Conservation (phyloP, 257 asterid genomes). For the Penstemon barbatus region DNA sequence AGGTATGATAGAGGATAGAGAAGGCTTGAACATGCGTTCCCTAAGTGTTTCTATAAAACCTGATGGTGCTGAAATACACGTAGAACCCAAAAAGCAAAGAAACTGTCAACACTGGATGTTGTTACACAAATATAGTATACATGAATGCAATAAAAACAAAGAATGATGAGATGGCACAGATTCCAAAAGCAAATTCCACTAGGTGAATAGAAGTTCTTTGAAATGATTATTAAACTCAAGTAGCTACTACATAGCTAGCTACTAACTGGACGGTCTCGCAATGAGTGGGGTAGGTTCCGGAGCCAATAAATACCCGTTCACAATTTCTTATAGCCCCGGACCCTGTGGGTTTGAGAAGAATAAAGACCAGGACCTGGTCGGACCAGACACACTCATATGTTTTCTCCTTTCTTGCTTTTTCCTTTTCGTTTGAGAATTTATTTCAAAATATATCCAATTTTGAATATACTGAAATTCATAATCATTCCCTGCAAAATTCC, state of each 20-base stretch:
- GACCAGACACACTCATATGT: no score
- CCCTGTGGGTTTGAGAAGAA: no score
- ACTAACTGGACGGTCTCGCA: conserved; percentile 1
- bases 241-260: neutral
- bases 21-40: conserved; percentile 94
- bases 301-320: no score
- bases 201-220: conserved; percentile 7
- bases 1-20: conserved; percentile 73
- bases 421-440: no score
- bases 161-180: conserved; percentile 9
- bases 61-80: conserved; percentile 69
- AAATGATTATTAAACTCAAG: neutral
- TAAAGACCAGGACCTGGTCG: no score
- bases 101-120: conserved; percentile 15
- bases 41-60: conserved; percentile 82
- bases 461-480: no score
- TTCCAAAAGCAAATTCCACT: conserved; percentile 17
- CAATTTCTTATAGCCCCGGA: no score
- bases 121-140: conserved; percentile 14
- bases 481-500: no score
- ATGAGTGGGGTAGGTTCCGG: no score
- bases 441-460: no score
- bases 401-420: no score
- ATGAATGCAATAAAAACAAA: neutral
- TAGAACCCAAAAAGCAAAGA: conserved; percentile 17